Evolutionary conservation across 2,329 filamentous ascomycete species (phyloP).

Genomic region (Fusarium austroafricanum): DNA sequence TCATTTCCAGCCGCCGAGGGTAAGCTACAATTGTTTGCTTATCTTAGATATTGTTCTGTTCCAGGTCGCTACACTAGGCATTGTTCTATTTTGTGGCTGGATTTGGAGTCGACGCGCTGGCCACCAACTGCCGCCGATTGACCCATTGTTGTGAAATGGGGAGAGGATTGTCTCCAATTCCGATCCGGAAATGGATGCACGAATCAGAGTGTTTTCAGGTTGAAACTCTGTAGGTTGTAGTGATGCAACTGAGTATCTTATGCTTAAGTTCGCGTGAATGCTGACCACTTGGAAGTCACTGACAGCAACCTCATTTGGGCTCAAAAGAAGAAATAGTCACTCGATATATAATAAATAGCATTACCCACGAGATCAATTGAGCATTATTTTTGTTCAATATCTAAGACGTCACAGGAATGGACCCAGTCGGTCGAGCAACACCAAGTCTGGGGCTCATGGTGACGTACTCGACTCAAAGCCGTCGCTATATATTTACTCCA

Average conservation of each 20-base stretch:
- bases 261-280: not conserved
- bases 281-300: too few relatives aligned
- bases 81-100: slow-evolving; percentile 4
- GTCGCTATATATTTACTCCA: not conserved
- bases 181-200: rapidly evolving
- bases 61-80: not conserved
- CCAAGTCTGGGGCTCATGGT: slow-evolving; percentile 19
- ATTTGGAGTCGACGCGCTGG: not conserved
- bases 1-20: too few relatives aligned
- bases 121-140: not conserved
- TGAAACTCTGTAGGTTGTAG: too few relatives aligned
- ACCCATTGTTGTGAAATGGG: not conserved
- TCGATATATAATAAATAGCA: not conserved
- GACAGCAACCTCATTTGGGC: not conserved
- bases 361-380: rapidly evolving
- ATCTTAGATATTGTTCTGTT: not conserved
- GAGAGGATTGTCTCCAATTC: not conserved
- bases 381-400: not conserved
- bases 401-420: slow-evolving; percentile 17
- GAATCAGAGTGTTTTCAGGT: not conserved
- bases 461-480: slow-evolving; percentile 20
- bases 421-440: slow-evolving; percentile 13
- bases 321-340: not conserved
- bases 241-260: not conserved
- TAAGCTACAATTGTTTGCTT: not conserved